phyloP scores from a whole-genome alignment of 176 grass and related monocot species.

The Aechmea fasciata region DNA sequence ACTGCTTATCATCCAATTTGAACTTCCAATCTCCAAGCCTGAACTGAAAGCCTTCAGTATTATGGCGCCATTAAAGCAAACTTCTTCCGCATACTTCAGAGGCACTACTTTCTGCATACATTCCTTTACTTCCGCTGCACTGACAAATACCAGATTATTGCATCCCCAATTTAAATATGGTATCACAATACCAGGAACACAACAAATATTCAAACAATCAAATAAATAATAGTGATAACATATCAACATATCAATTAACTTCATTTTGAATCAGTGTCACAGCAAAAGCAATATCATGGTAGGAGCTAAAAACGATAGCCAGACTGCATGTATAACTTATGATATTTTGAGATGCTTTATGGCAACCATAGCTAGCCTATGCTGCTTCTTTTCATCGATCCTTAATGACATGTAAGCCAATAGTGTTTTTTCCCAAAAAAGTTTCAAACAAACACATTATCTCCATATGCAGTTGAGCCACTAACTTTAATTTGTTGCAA shows the following conservation, averaged over 20 bases:
- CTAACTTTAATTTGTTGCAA: too few relatives aligned
- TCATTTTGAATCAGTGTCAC: too few relatives aligned
- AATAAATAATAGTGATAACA: not conserved
- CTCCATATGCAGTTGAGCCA: too few relatives aligned
- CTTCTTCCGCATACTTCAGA: conserved; percentile 66
- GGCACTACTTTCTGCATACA: conserved; percentile 56
- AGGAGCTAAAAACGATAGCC: too few relatives aligned
- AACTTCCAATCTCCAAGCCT: conserved; percentile 86
- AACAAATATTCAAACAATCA: not conserved
- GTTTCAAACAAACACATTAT: too few relatives aligned
- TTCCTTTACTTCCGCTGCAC: conserved; percentile 55
- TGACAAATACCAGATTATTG: conserved; percentile 29
- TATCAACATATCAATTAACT: not conserved
- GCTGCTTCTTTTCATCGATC: too few relatives aligned
- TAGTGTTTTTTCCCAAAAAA: too few relatives aligned
- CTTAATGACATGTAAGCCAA: too few relatives aligned
- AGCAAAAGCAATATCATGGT: too few relatives aligned
- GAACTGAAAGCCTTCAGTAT: conserved; percentile 80
- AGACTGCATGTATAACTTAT: too few relatives aligned
- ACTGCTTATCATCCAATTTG: conserved; percentile 67
- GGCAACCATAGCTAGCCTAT: too few relatives aligned
- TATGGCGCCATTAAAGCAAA: conserved; percentile 79
- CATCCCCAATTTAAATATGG: not conserved
- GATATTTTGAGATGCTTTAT: too few relatives aligned
- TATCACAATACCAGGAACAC: not conserved